phyloP scores from a whole-genome alignment of 2,329 filamentous ascomycete species.

The Stemphylium beticola region DNA sequence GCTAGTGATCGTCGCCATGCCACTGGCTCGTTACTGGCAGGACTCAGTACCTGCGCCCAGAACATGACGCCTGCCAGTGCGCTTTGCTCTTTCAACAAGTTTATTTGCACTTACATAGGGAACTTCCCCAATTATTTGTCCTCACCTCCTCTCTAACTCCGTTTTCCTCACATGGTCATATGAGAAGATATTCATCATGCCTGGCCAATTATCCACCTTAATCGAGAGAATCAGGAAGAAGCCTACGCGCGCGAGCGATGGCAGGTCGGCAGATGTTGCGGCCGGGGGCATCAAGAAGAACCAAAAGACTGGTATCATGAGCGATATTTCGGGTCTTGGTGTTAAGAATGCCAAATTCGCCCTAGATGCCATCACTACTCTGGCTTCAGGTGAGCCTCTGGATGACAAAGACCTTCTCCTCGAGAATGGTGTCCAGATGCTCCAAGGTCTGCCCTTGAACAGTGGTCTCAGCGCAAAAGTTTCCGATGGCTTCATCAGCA shows the following conservation, averaged over 20 bases:
- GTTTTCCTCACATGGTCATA: constrained; percentile 2
- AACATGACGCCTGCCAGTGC: constrained; percentile 11
- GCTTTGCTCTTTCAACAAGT: constrained; percentile 4
- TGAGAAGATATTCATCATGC: constrained; percentile 25
- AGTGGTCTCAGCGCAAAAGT: constrained; percentile 57
- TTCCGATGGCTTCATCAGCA: constrained; percentile 59
- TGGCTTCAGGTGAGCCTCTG: constrained; percentile 67
- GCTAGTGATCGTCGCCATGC: constrained; percentile 17
- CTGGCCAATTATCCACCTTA: constrained; percentile 50
- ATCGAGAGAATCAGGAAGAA: constrained; percentile 56
- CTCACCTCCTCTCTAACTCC: background rate
- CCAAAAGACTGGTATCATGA: constrained; percentile 37
- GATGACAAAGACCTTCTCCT: constrained; percentile 62
- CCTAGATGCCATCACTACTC: constrained; percentile 66
- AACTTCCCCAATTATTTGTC: constrained; percentile 1
- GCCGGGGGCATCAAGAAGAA: constrained; percentile 25
- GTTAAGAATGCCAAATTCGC: constrained; percentile 51
- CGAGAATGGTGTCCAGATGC: constrained; percentile 60
- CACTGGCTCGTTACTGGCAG: constrained; percentile 2
- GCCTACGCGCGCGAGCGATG: constrained; percentile 57
- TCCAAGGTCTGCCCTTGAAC: constrained; percentile 58
- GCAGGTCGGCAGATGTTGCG: constrained; percentile 46
- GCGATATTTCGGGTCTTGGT: constrained; percentile 65
- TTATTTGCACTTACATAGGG: constrained; percentile 5
- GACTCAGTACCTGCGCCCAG: constrained; percentile 11